Evolutionary conservation across 2,329 filamentous ascomycete genomes (phyloP).

Genomic region (Cordyceps farinosa): DNA sequence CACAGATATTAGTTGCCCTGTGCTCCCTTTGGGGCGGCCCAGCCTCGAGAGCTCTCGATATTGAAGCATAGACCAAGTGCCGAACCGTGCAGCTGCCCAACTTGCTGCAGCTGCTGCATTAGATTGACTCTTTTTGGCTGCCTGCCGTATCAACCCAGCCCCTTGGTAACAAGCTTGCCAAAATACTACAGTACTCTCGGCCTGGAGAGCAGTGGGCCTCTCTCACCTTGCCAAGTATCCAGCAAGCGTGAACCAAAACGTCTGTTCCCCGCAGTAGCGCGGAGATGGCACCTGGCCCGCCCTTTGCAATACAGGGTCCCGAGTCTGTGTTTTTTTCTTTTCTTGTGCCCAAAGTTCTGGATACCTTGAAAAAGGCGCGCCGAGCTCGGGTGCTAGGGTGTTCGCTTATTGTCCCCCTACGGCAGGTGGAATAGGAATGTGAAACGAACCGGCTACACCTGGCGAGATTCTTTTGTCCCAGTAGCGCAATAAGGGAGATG

Average conservation of each 20-base stretch:
- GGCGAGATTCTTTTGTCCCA: not conserved
- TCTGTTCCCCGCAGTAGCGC: slow-evolving; percentile 12
- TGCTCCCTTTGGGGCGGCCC: not conserved
- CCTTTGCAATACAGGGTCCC: not conserved
- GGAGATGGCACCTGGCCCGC: slow-evolving; percentile 3
- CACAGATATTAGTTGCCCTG: not conserved
- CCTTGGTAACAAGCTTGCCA: not conserved
- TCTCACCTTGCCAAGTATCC: not conserved
- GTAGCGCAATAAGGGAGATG: not conserved
- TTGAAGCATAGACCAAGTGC: not conserved
- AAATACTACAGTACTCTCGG: not conserved
- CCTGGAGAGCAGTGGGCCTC: not conserved
- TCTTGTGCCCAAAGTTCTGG: not conserved
- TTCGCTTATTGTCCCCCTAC: not conserved
- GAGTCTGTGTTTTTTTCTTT: not conserved
- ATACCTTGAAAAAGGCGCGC: not conserved
- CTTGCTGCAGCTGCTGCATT: not conserved
- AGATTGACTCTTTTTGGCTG: not conserved
- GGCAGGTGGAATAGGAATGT: not conserved
- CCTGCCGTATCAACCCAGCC: not conserved
- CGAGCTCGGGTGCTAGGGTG: not conserved
- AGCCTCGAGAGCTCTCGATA: not conserved
- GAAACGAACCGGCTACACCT: slow-evolving; percentile 4
- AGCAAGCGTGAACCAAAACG: slow-evolving; percentile 6
- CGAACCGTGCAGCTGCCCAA: not conserved